Percentiles rank a stretch among this genome's conserved stretches.
phyloP scores from a whole-genome alignment of 2,329 filamentous ascomycete genomes.

The Allantophomopsis lycopodina region DNA sequence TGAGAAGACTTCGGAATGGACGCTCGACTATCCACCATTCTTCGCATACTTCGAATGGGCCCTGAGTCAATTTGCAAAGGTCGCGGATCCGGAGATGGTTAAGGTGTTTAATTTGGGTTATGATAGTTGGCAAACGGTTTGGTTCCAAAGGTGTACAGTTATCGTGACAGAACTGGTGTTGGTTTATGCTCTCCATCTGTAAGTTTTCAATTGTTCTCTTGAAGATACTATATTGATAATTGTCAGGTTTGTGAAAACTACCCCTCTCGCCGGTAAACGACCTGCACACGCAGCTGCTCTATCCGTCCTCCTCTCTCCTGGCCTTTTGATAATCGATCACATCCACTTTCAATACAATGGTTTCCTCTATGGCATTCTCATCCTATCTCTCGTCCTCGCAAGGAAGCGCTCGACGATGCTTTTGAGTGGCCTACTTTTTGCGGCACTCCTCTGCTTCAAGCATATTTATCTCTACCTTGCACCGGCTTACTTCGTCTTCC shows the following conservation, averaged over 20 bases:
- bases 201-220: conserved; percentile 16
- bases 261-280: conserved; percentile 49
- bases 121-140: conserved; percentile 85
- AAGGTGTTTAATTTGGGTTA: conserved; percentile 69
- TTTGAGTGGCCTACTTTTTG: conserved; percentile 70
- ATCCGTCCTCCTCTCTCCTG: conserved; percentile 82
- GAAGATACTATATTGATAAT: conserved; percentile 5
- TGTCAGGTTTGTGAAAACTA: conserved; percentile 59
- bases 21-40: conserved; percentile 95
- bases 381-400: conserved; percentile 75
- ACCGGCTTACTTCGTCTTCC: conserved; percentile 87
- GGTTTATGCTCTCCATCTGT: conserved; percentile 70
- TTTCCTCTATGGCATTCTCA: conserved; percentile 81
- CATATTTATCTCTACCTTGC: conserved; percentile 97
- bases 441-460: conserved; percentile 80
- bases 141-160: conserved; percentile 85
- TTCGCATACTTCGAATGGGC: conserved; percentile 96
- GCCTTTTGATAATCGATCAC: conserved; percentile 92
- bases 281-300: conserved; percentile 77
- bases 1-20: conserved; percentile 98
- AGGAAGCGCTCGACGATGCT: conserved; percentile 63
- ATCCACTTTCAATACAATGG: conserved; percentile 99
- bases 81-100: conserved; percentile 72
- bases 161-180: conserved; percentile 75
- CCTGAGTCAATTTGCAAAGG: conserved; percentile 66